phyloP scores from a whole-genome alignment of 805 yeast species.

The Metschnikowia anglica region DNA sequence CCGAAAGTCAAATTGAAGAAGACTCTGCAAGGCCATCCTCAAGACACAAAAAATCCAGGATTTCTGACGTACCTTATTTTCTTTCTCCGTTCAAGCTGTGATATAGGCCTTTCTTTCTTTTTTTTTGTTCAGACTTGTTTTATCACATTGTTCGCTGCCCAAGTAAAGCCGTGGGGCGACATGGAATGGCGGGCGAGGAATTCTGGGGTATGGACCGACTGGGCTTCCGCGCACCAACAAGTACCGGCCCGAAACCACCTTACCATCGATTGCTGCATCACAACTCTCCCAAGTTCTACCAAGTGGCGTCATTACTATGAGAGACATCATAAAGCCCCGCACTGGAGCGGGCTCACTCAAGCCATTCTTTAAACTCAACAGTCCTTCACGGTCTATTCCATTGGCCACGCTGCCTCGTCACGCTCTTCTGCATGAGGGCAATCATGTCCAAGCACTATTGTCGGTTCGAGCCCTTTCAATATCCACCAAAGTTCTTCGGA shows the following conservation, averaged over 20 bases:
- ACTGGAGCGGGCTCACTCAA: neutral
- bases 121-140: too few species aligned
- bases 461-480: constrained; percentile 4
- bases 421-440: neutral
- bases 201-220: neutral
- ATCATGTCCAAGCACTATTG: neutral
- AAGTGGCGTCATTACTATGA: too few species aligned
- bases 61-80: too few species aligned
- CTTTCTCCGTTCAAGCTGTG: too few species aligned
- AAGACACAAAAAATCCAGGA: too few species aligned
- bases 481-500: constrained; percentile 14
- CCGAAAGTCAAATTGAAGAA: neutral
- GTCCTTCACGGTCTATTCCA: neutral
- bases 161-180: too few species aligned
- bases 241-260: neutral
- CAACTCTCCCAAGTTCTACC: too few species aligned
- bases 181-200: too few species aligned
- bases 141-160: too few species aligned
- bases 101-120: too few species aligned
- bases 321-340: neutral
- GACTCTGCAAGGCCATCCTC: neutral
- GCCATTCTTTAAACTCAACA: neutral
- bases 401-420: neutral
- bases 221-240: neutral
- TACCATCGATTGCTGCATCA: neutral